Percentiles rank a stretch among this genome's conserved stretches.
These are phyloP conservation scores for Podospora didyma DNA, from an alignment of 495 filamentous ascomycete genomes.

Conservation along the genomic window DNA sequence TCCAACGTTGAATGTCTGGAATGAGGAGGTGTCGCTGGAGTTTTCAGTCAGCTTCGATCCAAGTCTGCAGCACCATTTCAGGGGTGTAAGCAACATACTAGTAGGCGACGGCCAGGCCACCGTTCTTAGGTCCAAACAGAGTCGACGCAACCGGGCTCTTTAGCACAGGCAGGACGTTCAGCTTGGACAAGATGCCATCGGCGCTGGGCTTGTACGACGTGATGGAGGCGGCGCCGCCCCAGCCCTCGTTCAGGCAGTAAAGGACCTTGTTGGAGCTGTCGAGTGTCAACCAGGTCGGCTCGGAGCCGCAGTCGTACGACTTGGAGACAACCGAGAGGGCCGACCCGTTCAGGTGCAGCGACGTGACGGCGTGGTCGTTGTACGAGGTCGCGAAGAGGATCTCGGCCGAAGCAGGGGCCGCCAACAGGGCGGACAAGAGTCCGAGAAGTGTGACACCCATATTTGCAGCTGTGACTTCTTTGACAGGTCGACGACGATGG, in stretches of 20 bases:
- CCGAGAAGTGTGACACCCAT: background rate
- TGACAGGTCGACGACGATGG: too few species aligned
- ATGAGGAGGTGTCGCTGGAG: constrained; percentile 19
- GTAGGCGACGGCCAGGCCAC: constrained; percentile 42
- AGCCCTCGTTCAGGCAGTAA: constrained; percentile 60
- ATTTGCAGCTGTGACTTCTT: too few species aligned
- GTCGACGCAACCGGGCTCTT: constrained; percentile 51
- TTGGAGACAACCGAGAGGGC: constrained; percentile 32
- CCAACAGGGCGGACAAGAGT: constrained; percentile 27
- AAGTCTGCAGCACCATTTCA: constrained; percentile 46
- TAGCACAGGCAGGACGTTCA: constrained; percentile 44
- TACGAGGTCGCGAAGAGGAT: constrained; percentile 60
- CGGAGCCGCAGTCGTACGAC: constrained; percentile 48
- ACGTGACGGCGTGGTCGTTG: constrained; percentile 50
- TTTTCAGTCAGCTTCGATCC: constrained; percentile 21
- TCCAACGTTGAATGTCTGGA: constrained; percentile 20
- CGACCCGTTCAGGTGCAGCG: constrained; percentile 41
- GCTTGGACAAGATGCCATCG: constrained; percentile 36
- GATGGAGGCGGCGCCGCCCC: constrained; percentile 36
- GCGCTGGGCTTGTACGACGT: constrained; percentile 33
- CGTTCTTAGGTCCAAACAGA: constrained; percentile 37
- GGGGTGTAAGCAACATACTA: constrained; percentile 45
- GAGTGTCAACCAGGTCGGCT: constrained; percentile 57
- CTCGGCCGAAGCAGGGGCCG: constrained; percentile 30
- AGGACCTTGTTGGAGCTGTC: constrained; percentile 43